Percentiles rank a stretch among this genome's conserved stretches.
These are phyloP conservation scores for Cinchona pubescens DNA, from an alignment of 257 asterid genomes.

Conservation along the genomic window DNA sequence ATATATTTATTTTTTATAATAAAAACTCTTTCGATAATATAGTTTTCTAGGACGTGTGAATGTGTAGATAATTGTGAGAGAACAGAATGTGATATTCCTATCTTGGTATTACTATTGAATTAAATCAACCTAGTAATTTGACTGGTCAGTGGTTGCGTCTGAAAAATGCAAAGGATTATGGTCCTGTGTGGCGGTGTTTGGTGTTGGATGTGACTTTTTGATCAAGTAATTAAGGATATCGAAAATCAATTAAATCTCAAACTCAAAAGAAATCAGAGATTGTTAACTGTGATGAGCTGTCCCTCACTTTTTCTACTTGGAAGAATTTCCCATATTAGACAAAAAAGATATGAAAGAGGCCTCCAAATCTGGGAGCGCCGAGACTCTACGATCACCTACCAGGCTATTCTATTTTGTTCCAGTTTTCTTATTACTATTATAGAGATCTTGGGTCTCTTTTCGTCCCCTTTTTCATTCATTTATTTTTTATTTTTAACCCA, in stretches of 20 bases:
- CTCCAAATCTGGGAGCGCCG: constrained; percentile 25
- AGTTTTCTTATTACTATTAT: neutral
- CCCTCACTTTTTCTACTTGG: constrained; percentile 18
- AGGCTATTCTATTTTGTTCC: neutral
- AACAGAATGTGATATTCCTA: too few species aligned
- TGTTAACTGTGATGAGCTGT: constrained; percentile 23
- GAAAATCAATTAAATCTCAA: neutral
- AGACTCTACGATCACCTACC: constrained; percentile 23
- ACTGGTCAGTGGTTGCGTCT: constrained; percentile 12
- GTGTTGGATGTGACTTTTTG: neutral
- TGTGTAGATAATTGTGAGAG: too few species aligned
- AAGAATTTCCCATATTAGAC: neutral
- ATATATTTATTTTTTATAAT: too few species aligned
- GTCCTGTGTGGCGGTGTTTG: neutral
- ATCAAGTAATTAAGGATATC: neutral
- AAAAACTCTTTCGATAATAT: too few species aligned
- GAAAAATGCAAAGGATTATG: neutral
- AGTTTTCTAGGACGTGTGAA: too few species aligned
- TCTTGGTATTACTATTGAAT: neutral
- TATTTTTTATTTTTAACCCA: neutral
- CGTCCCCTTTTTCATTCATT: neutral
- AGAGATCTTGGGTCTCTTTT: constrained; percentile 5
- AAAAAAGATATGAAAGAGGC: constrained; percentile 10
- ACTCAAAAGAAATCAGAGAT: constrained; percentile 13
- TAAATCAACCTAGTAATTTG: neutral